These are phyloP conservation scores for Talaromyces piceae DNA, from an alignment of 2,329 filamentous ascomycete genomes.

Conservation along the genomic window DNA sequence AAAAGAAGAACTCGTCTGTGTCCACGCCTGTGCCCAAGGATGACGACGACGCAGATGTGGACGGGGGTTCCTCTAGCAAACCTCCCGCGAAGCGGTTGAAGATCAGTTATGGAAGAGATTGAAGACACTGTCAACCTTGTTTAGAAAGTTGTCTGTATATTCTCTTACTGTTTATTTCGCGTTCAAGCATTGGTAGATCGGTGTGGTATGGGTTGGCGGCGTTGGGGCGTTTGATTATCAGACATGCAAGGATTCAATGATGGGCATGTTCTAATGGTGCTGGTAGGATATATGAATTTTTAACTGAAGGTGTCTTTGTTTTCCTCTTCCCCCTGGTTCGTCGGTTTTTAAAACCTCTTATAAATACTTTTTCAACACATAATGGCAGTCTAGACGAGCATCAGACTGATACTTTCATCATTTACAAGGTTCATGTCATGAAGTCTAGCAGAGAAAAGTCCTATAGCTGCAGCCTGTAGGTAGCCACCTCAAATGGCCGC, in stretches of 20 bases:
- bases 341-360: too few species aligned
- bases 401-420: neutral
- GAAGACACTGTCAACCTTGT: neutral
- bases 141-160: neutral
- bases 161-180: slow-evolving; percentile 6
- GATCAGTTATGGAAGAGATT: slow-evolving; percentile 40
- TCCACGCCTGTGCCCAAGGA: slow-evolving; percentile 15
- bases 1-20: slow-evolving; percentile 27
- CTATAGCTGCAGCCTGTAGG: slow-evolving; percentile 59
- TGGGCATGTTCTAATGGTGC: too few species aligned
- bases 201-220: slow-evolving; percentile 1
- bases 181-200: slow-evolving; percentile 6
- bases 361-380: too few species aligned
- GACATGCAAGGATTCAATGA: neutral
- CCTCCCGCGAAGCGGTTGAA: slow-evolving; percentile 38
- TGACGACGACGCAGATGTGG: slow-evolving; percentile 27
- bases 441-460: neutral
- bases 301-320: too few species aligned
- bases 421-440: neutral
- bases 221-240: neutral
- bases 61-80: slow-evolving; percentile 23
- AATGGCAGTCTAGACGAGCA: neutral
- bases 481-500: slow-evolving; percentile 78
- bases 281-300: neutral
- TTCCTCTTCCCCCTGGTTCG: too few species aligned